A percentile compares a stretch with the other conserved stretches of the same genome.
phyloP scores from a whole-genome alignment of 441 rosid genomes.

The Rhodomyrtus psidioides region DNA sequence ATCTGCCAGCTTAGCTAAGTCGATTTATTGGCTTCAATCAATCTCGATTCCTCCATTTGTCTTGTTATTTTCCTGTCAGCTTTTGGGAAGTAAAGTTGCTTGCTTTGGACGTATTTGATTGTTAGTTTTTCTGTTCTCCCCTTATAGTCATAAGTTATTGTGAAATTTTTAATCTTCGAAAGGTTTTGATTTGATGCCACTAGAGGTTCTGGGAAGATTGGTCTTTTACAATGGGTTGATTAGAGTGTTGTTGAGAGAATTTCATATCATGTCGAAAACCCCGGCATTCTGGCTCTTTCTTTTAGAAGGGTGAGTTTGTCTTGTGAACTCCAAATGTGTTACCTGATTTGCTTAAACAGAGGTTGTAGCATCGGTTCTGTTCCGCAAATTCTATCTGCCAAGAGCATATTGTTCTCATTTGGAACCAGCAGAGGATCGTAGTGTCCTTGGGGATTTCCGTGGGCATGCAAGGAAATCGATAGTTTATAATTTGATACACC shows the following conservation, averaged over 20 bases:
- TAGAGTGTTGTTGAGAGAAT: neutral
- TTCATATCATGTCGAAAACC: neutral
- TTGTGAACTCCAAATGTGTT: neutral
- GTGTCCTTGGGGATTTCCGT: neutral
- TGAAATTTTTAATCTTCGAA: neutral
- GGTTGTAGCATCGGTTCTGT: neutral
- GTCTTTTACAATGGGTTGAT: neutral
- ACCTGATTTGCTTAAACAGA: neutral
- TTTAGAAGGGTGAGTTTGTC: neutral
- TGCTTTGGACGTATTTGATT: neutral
- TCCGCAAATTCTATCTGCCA: neutral
- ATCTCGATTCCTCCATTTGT: neutral
- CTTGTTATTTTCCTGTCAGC: neutral
- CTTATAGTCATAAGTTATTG: neutral
- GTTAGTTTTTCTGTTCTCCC: neutral
- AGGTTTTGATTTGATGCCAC: neutral
- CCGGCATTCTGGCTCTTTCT: neutral
- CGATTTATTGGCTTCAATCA: neutral
- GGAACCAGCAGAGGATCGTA: neutral
- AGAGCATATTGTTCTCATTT: neutral
- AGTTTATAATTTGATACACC: neutral
- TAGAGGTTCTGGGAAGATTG: neutral
- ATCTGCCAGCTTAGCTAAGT: neutral
- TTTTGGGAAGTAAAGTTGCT: neutral
- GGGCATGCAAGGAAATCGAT: neutral